Percentiles rank a stretch among this genome's conserved stretches.
Conservation (phyloP, 208 protist genomes). For the Crithidia thermophila region DNA sequence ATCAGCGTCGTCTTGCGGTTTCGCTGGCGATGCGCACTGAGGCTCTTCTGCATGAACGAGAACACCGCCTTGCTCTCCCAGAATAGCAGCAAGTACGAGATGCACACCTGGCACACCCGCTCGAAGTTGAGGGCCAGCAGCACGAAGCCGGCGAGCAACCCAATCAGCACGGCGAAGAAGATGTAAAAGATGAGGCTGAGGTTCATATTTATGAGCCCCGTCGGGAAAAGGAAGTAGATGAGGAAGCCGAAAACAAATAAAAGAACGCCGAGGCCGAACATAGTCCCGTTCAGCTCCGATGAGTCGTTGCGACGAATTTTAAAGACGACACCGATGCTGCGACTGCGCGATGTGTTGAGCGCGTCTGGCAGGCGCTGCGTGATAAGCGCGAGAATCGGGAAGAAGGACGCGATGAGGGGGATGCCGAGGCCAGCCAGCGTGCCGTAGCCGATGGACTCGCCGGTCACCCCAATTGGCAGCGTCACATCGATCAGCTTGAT, state of each 20-base stretch:
- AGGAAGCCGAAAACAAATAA: conserved; percentile 78
- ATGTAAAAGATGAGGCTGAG: conserved; percentile 92
- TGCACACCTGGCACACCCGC: conserved; percentile 48
- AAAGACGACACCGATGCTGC: conserved; percentile 66
- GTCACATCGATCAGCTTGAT: conserved; percentile 39
- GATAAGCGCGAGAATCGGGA: conserved; percentile 89
- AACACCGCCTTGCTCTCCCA: conserved; percentile 86
- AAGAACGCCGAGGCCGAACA: conserved; percentile 60
- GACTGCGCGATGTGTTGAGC: conserved; percentile 74
- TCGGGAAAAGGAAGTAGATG: conserved; percentile 95
- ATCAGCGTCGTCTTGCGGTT: conserved; percentile 97
- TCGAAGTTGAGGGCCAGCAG: conserved; percentile 94
- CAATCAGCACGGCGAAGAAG: conserved; percentile 93
- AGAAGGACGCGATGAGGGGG: conserved; percentile 82
- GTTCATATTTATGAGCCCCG: conserved; percentile 84
- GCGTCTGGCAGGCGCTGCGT: conserved; percentile 84
- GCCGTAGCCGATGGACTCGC: conserved; percentile 60
- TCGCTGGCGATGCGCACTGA: conserved; percentile 87
- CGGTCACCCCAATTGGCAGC: conserved; percentile 41
- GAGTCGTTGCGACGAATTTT: conserved; percentile 54
- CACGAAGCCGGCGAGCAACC: conserved; percentile 90
- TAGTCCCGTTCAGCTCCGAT: conserved; percentile 28
- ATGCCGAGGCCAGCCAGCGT: conserved; percentile 85
- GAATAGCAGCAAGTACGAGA: conserved; percentile 80
- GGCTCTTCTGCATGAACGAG: conserved; percentile 87